Conservation (phyloP, 352 stramenopile species). For the Phytophthora pisi region DNA sequence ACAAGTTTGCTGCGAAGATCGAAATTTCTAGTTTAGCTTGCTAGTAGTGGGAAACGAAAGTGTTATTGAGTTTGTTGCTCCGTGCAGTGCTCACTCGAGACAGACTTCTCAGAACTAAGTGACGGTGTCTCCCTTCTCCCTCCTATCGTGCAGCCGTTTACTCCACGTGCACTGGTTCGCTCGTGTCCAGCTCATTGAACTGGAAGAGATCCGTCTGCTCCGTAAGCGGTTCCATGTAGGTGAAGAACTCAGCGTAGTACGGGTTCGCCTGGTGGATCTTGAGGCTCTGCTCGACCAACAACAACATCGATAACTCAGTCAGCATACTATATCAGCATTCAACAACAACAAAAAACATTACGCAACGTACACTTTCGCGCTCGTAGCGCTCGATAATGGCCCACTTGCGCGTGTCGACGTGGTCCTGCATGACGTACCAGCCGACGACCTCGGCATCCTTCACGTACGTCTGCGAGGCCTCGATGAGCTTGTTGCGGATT, state of each 20-base stretch:
- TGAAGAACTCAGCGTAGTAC: conserved; percentile 21
- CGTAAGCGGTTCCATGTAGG: conserved; percentile 17
- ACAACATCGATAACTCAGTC: not conserved
- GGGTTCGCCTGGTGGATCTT: conserved; percentile 32
- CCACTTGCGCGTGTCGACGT: conserved; percentile 41
- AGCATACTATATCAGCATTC: not conserved
- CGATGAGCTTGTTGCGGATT: conserved; percentile 42
- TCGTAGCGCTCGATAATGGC: conserved; percentile 46
- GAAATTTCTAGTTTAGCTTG: too few relatives aligned
- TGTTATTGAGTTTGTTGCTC: too few relatives aligned
- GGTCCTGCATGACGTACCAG: conserved; percentile 44
- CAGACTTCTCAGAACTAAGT: too few relatives aligned
- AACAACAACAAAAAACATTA: too few relatives aligned
- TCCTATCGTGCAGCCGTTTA: not conserved
- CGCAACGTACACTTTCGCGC: conserved; percentile 13
- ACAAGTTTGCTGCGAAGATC: too few relatives aligned
- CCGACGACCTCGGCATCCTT: conserved; percentile 38
- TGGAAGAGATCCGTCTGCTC: conserved; percentile 19
- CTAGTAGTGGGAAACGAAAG: too few relatives aligned
- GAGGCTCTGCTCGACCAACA: conserved; percentile 23
- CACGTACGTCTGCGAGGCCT: conserved; percentile 41
- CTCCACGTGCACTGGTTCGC: conserved; percentile 22
- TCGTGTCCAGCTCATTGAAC: conserved; percentile 29
- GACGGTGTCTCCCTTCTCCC: not conserved
- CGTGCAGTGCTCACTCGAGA: too few relatives aligned